Conservation (phyloP, 768 basidiomycete species). For the Lactarius psammicola region DNA sequence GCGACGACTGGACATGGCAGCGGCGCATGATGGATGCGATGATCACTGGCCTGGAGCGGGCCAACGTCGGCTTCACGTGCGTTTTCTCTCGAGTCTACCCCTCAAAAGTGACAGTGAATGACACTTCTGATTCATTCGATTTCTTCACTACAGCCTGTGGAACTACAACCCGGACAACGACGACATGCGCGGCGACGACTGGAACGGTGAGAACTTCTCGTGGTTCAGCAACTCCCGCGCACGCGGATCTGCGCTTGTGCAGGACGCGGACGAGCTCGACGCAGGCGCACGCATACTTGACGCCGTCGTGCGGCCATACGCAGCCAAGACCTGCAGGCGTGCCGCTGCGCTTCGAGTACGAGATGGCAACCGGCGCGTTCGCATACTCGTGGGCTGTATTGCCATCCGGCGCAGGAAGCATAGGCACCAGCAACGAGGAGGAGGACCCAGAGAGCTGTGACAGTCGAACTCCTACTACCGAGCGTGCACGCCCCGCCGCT, state of each 20-base stretch:
- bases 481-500: constrained; percentile 42
- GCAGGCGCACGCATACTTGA: constrained; percentile 77
- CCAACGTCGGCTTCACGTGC: constrained; percentile 82
- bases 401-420: constrained; percentile 10
- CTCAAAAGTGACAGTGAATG: not conserved
- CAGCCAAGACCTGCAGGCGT: constrained; percentile 87
- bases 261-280: constrained; percentile 69
- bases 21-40: constrained; percentile 92
- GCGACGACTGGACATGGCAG: constrained; percentile 80
- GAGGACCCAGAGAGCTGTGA: not conserved
- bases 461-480: constrained; percentile 23
- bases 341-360: constrained; percentile 71
- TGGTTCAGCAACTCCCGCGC: constrained; percentile 77
- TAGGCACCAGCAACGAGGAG: no score
- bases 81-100: constrained; percentile 34
- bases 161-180: constrained; percentile 89
- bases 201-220: constrained; percentile 98
- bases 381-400: constrained; percentile 62
- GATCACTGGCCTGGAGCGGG: constrained; percentile 75
- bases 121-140: not conserved
- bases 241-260: constrained; percentile 48
- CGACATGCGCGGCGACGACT: constrained; percentile 76
- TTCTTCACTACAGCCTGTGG: constrained; percentile 64
- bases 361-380: constrained; percentile 70
- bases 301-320: constrained; percentile 85